phyloP scores from a whole-genome alignment of 2,329 filamentous ascomycete genomes.

The Botrytis aclada region DNA sequence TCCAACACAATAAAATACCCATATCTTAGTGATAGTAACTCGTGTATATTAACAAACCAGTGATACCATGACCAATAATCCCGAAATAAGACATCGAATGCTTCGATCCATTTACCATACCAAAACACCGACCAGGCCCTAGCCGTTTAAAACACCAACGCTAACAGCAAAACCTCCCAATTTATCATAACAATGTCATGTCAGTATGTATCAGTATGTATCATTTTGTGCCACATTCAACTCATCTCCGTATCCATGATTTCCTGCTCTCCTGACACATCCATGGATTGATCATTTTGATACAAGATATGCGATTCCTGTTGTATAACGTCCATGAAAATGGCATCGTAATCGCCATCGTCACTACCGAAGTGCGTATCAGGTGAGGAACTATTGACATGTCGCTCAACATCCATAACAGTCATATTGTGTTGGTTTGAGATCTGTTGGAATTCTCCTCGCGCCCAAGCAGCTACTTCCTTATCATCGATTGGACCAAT shows the following conservation, averaged over 20 bases:
- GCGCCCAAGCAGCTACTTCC: constrained; percentile 3
- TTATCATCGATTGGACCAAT: constrained; percentile 4
- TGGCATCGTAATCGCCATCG: constrained; percentile 58
- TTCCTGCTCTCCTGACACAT: constrained; percentile 19
- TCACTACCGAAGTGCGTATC: constrained; percentile 41
- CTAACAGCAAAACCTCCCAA: constrained; percentile 21
- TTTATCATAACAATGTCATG: constrained; percentile 4
- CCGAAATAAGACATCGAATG: background rate
- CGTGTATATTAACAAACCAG: constrained; percentile 15
- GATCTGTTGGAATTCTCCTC: background rate
- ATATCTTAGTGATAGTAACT: constrained; percentile 18
- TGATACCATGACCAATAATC: constrained; percentile 19
- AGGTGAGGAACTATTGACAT: constrained; percentile 14
- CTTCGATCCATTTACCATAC: background rate
- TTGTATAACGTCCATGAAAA: constrained; percentile 65
- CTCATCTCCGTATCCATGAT: constrained; percentile 25
- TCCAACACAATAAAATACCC: constrained; percentile 53
- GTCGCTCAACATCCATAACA: constrained; percentile 15
- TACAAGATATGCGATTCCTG: constrained; percentile 39
- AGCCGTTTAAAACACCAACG: constrained; percentile 28
- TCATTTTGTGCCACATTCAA: background rate
- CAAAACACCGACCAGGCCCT: constrained; percentile 18
- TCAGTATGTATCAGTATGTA: background rate
- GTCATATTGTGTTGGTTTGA: constrained; percentile 2
- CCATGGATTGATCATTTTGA: background rate